phyloP scores from a whole-genome alignment of 2,329 filamentous ascomycete genomes.

The Paramyrothecium roridum region DNA sequence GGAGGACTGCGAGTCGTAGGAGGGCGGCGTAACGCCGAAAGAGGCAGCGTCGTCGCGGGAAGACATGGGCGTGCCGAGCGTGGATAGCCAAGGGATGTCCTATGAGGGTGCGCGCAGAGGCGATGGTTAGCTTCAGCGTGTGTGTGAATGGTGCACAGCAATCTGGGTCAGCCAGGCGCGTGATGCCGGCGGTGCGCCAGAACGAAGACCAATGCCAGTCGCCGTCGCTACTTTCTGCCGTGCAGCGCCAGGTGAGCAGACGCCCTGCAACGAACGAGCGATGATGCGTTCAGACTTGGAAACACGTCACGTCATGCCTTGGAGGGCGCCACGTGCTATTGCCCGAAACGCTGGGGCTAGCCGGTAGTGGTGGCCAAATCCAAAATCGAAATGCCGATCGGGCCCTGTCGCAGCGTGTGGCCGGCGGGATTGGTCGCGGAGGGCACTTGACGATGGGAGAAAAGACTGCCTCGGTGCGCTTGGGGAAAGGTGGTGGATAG shows the following conservation, averaged over 20 bases:
- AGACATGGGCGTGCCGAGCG: constrained; percentile 36
- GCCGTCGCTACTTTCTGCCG: too few species aligned
- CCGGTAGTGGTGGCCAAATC: too few species aligned
- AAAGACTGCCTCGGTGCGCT: not conserved
- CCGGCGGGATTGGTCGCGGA: too few species aligned
- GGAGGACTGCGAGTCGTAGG: constrained; percentile 25
- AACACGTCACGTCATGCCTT: not conserved
- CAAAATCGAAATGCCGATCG: too few species aligned
- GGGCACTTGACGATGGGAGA: not conserved
- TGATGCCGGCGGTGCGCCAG: too few species aligned
- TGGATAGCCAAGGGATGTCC: constrained; percentile 50
- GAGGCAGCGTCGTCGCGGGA: constrained; percentile 30
- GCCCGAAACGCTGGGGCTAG: not conserved
- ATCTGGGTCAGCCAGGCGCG: too few species aligned
- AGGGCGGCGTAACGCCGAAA: constrained; percentile 28
- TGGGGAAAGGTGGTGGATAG: not conserved
- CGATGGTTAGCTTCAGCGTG: constrained; percentile 13
- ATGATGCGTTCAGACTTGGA: not conserved
- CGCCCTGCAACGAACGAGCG: not conserved
- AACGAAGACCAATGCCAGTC: too few species aligned
- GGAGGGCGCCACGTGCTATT: not conserved
- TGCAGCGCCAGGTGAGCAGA: not conserved
- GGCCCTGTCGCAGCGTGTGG: too few species aligned
- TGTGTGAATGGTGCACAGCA: too few species aligned
- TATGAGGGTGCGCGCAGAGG: constrained; percentile 12